Evolutionary conservation across 305 asterid genomes (phyloP).

Genomic region (Rubia tinctorum): DNA sequence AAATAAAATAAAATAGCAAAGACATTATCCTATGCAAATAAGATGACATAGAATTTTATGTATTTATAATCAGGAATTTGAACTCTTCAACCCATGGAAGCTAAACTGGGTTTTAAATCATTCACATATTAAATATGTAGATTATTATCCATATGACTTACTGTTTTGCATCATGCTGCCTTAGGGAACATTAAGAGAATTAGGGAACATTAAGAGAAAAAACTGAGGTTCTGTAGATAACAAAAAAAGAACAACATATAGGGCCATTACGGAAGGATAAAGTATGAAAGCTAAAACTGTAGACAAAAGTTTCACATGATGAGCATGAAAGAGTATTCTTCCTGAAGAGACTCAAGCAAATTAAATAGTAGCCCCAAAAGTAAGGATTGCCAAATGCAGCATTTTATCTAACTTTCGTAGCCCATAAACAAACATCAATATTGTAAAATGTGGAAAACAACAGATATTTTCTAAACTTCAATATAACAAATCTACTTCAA

Average conservation of each 20-base stretch:
- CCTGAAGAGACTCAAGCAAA: background rate
- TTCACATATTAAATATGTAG: too few relatives aligned
- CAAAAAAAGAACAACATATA: background rate
- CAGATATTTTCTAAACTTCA: background rate
- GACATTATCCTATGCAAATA: too few relatives aligned
- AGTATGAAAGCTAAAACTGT: background rate
- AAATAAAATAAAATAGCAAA: too few relatives aligned
- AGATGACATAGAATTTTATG: too few relatives aligned
- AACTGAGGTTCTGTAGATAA: background rate
- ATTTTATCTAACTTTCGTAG: background rate
- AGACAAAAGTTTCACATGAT: background rate
- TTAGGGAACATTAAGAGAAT: too few relatives aligned
- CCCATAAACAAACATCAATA: background rate
- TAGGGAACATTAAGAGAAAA: background rate
- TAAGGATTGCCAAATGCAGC: background rate
- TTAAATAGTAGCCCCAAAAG: background rate
- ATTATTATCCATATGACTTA: too few relatives aligned
- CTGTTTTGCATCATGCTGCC: too few relatives aligned
- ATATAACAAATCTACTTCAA: background rate
- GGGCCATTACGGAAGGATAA: background rate
- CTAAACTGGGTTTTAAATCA: too few relatives aligned
- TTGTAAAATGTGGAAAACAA: background rate
- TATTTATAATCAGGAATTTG: too few relatives aligned
- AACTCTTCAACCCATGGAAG: too few relatives aligned
- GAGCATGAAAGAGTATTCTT: conserved; percentile 6